Percentiles rank a stretch among this genome's conserved stretches.
Conservation (phyloP, 768 basidiomycete genomes). For the Tubosaeta sp. region DNA sequence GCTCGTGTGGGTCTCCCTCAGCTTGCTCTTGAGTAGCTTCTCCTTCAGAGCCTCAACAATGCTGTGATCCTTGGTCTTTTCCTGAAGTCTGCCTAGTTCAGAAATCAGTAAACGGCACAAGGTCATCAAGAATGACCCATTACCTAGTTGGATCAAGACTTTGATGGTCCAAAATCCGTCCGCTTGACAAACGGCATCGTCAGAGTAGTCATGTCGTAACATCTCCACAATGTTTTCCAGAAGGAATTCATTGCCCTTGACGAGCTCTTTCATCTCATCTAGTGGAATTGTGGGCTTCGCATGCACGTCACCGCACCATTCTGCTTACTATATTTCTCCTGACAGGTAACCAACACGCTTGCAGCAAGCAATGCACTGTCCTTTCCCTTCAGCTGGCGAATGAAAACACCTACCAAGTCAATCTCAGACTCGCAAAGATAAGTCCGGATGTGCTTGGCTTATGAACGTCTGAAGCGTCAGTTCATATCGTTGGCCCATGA, state of each 20-base stretch:
- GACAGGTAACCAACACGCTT: constrained; percentile 13
- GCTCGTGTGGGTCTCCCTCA: background rate
- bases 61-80: too few species aligned
- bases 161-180: background rate
- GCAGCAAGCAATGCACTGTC: constrained; percentile 15
- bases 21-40: too few species aligned
- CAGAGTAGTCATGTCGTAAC: constrained; percentile 19
- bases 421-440: background rate
- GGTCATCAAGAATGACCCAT: background rate
- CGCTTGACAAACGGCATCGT: constrained; percentile 17
- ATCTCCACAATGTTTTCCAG: constrained; percentile 16
- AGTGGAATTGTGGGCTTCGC: background rate
- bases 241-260: background rate
- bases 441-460: too few species aligned
- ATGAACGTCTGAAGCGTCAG: too few species aligned
- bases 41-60: too few species aligned
- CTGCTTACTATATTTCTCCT: constrained; percentile 13
- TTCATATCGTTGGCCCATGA: background rate
- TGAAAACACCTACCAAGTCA: constrained; percentile 5
- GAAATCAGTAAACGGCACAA: background rate
- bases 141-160: background rate
- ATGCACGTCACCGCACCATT: too few species aligned
- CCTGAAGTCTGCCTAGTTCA: constrained; percentile 7
- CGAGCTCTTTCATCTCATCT: constrained; percentile 12
- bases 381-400: constrained; percentile 12